Percentiles rank a stretch among this genome's conserved stretches.
Conservation (phyloP, 345 rosid species). For the Brassica nigra region DNA sequence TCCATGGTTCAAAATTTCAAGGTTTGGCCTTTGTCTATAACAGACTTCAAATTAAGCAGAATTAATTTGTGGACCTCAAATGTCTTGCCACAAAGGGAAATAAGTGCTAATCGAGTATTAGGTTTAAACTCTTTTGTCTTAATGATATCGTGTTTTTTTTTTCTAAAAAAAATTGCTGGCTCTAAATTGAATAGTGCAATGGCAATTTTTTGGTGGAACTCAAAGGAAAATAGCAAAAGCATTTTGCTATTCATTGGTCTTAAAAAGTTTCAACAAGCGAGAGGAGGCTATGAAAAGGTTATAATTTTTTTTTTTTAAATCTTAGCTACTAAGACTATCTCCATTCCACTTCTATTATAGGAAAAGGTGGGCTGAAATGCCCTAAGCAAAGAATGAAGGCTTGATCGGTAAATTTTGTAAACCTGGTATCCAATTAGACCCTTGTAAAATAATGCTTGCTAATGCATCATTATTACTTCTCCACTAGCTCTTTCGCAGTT, state of each 20-base stretch:
- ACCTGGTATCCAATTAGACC: not conserved
- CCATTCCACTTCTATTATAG: not conserved
- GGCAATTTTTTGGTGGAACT: not conserved
- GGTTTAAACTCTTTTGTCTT: not conserved
- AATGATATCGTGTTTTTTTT: too few species aligned
- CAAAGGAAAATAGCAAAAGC: not conserved
- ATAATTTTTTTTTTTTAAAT: too few species aligned
- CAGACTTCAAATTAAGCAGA: too few species aligned
- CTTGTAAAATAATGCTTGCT: not conserved
- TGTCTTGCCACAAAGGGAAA: not conserved
- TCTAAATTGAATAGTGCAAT: not conserved
- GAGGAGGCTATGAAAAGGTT: not conserved
- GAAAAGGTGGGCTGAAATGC: too few species aligned
- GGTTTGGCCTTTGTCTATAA: too few species aligned
- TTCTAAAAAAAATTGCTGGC: not conserved
- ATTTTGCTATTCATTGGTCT: not conserved
- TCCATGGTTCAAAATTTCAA: too few species aligned
- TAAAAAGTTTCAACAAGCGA: not conserved
- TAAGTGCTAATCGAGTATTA: not conserved
- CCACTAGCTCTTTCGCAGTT: conserved; percentile 1
- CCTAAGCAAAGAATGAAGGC: too few species aligned
- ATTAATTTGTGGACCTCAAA: not conserved
- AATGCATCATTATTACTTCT: conserved; percentile 9
- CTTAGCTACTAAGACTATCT: too few species aligned
- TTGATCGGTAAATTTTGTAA: not conserved